These are phyloP conservation scores for Phyllosticta ampelicida DNA, from an alignment of 2,329 filamentous ascomycete genomes.

Conservation along the genomic window DNA sequence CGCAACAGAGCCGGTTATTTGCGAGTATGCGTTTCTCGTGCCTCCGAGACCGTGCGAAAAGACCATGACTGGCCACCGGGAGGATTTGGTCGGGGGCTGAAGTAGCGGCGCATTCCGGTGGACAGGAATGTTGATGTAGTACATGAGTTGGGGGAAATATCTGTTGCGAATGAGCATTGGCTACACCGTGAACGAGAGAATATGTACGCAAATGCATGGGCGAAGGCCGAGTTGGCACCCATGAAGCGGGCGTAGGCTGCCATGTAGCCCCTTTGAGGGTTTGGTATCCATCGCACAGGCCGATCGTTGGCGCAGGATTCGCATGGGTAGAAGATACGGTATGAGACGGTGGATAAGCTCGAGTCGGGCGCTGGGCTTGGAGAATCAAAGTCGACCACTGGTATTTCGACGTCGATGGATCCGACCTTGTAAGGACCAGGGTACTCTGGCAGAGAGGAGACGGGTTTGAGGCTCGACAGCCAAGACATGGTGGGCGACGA, in stretches of 20 bases:
- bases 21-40: slow-evolving; percentile 74
- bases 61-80: slow-evolving; percentile 68
- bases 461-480: slow-evolving; percentile 46
- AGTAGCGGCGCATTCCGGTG: slow-evolving; percentile 59
- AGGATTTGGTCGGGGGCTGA: slow-evolving; percentile 33
- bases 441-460: slow-evolving; percentile 64
- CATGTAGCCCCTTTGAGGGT: slow-evolving; percentile 63
- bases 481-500: slow-evolving; percentile 25
- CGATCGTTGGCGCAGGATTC: slow-evolving; percentile 38
- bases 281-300: slow-evolving; percentile 64
- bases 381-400: slow-evolving; percentile 42
- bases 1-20: slow-evolving; percentile 65
- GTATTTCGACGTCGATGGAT: slow-evolving; percentile 70
- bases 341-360: slow-evolving; percentile 58
- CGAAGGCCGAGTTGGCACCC: slow-evolving; percentile 47
- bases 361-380: slow-evolving; percentile 44
- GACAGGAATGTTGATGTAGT: slow-evolving; percentile 63
- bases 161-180: slow-evolving; percentile 28
- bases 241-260: slow-evolving; percentile 68
- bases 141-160: slow-evolving; percentile 58
- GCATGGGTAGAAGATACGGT: slow-evolving; percentile 73
- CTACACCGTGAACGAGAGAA: not conserved
- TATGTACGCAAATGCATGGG: slow-evolving; percentile 29
- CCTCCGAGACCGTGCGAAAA: slow-evolving; percentile 83
- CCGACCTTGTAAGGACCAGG: slow-evolving; percentile 70